Percentiles rank a stretch among this genome's conserved stretches.
Conservation (phyloP, 305 asterid species). For the Rubia occidens region DNA sequence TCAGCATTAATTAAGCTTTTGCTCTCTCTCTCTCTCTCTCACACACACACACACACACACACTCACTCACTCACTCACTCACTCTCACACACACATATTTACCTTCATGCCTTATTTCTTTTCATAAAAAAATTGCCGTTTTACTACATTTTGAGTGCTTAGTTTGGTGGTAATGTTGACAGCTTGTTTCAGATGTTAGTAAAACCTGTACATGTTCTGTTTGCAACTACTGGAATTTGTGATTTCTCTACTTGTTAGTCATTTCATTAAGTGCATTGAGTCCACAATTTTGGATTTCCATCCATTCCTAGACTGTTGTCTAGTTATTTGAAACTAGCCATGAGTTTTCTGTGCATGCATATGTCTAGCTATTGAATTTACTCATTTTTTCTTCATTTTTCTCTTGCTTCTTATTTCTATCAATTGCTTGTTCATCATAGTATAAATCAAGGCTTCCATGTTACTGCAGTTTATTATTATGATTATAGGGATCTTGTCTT, state of each 20-base stretch:
- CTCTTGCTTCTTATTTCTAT: background rate
- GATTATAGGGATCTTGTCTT: background rate
- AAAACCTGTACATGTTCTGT: background rate
- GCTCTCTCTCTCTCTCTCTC: background rate
- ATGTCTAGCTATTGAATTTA: too few species aligned
- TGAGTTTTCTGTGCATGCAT: background rate
- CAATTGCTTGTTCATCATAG: background rate
- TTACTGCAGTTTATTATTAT: background rate
- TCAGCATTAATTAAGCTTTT: slow-evolving; percentile 17
- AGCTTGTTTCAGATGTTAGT: background rate
- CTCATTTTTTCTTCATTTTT: background rate
- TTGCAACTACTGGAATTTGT: background rate
- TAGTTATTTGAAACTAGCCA: background rate
- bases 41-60: too few species aligned
- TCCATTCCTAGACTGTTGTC: background rate
- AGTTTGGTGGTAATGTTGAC: background rate
- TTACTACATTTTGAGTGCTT: background rate
- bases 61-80: too few species aligned
- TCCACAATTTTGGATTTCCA: background rate
- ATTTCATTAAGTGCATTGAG: background rate
- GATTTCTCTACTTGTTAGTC: background rate
- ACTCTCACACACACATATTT: background rate
- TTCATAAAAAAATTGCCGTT: background rate
- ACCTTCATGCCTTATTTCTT: background rate
- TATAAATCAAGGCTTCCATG: background rate